These are phyloP conservation scores for Chlorella vulgaris DNA, from an alignment of 139 green algal species.

Conservation along the genomic window DNA sequence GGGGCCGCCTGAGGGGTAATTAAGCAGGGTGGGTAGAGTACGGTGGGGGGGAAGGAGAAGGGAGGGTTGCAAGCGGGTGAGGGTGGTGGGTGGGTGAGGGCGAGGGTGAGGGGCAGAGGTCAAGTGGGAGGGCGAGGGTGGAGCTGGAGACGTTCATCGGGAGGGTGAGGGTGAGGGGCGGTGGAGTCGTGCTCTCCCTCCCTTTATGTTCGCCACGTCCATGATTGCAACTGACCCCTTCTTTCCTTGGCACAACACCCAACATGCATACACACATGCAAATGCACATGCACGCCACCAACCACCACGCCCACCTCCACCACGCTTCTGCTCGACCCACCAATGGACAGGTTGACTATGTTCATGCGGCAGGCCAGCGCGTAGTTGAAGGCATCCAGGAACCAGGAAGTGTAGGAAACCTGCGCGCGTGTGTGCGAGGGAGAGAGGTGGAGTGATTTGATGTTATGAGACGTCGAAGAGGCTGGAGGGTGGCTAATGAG, in stretches of 20 bases:
- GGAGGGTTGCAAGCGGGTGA: not conserved
- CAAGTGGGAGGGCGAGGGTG: no score
- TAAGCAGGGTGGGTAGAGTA: no score
- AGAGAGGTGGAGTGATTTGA: not conserved
- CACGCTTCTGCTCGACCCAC: no score
- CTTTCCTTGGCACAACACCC: no score
- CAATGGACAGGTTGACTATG: constrained; percentile 98
- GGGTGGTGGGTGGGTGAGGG: not conserved
- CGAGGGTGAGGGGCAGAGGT: not conserved
- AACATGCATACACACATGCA: not conserved
- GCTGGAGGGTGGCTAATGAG: no score
- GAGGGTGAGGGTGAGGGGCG: no score
- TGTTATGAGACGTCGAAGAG: not conserved
- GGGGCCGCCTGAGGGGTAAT: constrained; percentile 67
- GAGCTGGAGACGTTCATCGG: no score
- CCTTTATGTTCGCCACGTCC: no score
- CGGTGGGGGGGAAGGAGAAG: not conserved
- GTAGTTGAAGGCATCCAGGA: constrained; percentile 99
- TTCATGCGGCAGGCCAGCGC: constrained; percentile 88
- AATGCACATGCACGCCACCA: no score
- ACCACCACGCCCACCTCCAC: no score
- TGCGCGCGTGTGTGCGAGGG: constrained; percentile 32
- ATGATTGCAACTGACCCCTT: no score
- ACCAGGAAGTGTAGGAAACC: constrained; percentile 99
- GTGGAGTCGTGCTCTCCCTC: no score